These are phyloP conservation scores for Lepiota venenata DNA, from an alignment of 768 basidiomycete genomes.

Conservation along the genomic window DNA sequence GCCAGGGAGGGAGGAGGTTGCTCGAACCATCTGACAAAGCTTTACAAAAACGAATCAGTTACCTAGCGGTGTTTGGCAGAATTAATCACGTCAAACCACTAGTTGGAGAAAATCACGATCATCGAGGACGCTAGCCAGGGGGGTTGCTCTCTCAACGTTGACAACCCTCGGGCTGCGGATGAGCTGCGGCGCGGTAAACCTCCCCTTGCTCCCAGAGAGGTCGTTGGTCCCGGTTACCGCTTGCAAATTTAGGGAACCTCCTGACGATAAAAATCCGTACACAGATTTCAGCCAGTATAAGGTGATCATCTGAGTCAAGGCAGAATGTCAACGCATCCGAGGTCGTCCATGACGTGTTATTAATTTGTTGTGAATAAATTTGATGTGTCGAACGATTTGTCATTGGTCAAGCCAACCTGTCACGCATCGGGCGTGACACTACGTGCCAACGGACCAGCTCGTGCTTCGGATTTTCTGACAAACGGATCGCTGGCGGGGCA, in stretches of 20 bases:
- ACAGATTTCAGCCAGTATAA: too few species aligned
- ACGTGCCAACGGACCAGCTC: neutral
- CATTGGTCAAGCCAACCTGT: slow-evolving; percentile 1
- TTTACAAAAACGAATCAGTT: neutral
- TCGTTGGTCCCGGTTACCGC: too few species aligned
- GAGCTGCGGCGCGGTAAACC: neutral
- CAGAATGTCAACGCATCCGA: too few species aligned
- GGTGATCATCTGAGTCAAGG: too few species aligned
- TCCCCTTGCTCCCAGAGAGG: too few species aligned
- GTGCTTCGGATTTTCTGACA: neutral
- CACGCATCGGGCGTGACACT: slow-evolving; percentile 2
- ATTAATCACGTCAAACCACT: slow-evolving; percentile 2
- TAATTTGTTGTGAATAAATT: neutral
- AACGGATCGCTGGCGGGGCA: neutral
- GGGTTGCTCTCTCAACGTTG: neutral
- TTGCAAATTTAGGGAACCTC: too few species aligned
- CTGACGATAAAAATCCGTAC: too few species aligned
- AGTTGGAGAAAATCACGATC: neutral
- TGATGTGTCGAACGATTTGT: neutral
- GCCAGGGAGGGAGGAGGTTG: neutral
- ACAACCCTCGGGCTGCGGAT: neutral
- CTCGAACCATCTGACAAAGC: neutral
- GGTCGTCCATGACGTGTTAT: neutral
- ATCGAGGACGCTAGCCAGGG: neutral
- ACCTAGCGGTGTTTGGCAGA: too few species aligned